Evolutionary conservation across 73 alveolate genomes (phyloP), one percentile per base, ranked within the genome.

Genomic region (Blepharisma japonicum): DNA sequence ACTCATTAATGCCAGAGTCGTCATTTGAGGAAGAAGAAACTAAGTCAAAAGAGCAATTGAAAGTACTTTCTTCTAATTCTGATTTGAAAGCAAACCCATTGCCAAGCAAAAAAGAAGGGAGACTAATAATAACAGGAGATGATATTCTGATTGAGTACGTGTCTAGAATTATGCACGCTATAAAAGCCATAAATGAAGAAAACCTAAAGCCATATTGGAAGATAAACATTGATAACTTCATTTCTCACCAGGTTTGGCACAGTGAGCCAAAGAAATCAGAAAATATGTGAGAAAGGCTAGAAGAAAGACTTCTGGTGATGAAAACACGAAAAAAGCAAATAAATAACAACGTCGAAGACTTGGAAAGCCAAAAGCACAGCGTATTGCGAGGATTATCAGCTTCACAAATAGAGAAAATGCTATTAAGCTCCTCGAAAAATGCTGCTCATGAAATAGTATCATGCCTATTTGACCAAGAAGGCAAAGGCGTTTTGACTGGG

Each of bases 71-170:
- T 53, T n/a, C 18, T 0, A 53, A 53, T 3, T n/a, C 32, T 1
- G 68, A 45, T 48, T 14, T 14, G 20, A 70, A 45, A 14, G 53
- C 53, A 70, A 47, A 70, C 55, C 23, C 20, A 0, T n/a, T 9
- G 80, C 14, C n/a, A 81, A 85, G 45, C 92, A 88, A 71, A 88
- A 88, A 77, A 48, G 42, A 32, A 32, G 42, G 42, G 42, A 32
- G 42, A 32, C 42, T 88, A 3, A 54, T 85, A 9, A 88, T 88
- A 9, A 88, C 92, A 4, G 95, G 95, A 21, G 95, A 88, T 71
- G 95, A 88, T 70, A 88, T 88, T n/a, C 68, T 88, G 25, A 84
- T 88, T 6, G 95, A 88, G 72, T 88, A 88, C 56, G 86, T 81
- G 39, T 74, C 87, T 0, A 76, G 95, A 51, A 74, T 88, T 7